phyloP scores from a whole-genome alignment of 2,329 filamentous ascomycete genomes.

The Trichoderma aggressivum region DNA sequence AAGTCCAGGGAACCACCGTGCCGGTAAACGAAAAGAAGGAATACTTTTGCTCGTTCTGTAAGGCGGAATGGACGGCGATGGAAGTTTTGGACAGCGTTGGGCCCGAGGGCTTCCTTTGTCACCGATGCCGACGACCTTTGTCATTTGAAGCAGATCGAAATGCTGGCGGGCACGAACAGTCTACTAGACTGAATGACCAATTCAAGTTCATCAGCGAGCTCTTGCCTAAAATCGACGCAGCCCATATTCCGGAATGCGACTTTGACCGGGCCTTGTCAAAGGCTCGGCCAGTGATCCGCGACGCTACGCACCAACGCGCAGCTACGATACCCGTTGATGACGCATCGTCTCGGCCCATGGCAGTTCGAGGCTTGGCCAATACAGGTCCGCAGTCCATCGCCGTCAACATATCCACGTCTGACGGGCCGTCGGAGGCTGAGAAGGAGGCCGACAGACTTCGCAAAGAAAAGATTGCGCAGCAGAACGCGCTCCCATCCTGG shows the following conservation, averaged over 20 bases:
- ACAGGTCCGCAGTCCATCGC: slow-evolving; percentile 66
- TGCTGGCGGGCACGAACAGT: slow-evolving; percentile 68
- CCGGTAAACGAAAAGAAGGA: slow-evolving; percentile 86
- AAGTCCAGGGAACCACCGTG: slow-evolving; percentile 78
- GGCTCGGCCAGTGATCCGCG: slow-evolving; percentile 62
- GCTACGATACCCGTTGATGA: slow-evolving; percentile 57
- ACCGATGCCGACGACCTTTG: slow-evolving; percentile 67
- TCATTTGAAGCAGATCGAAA: slow-evolving; percentile 64
- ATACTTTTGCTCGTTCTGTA: slow-evolving; percentile 78
- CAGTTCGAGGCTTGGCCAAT: slow-evolving; percentile 66
- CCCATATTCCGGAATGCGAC: slow-evolving; percentile 69
- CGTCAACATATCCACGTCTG: slow-evolving; percentile 64
- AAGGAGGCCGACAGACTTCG: slow-evolving; percentile 61
- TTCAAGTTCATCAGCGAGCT: slow-evolving; percentile 75
- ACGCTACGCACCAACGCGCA: slow-evolving; percentile 63
- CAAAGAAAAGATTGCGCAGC: slow-evolving; percentile 62
- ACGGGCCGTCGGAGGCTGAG: slow-evolving; percentile 64
- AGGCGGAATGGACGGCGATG: slow-evolving; percentile 81
- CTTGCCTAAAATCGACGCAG: slow-evolving; percentile 72
- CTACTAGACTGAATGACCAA: slow-evolving; percentile 72
- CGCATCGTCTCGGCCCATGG: slow-evolving; percentile 55
- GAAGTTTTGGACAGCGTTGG: slow-evolving; percentile 79
- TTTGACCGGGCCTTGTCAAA: slow-evolving; percentile 66
- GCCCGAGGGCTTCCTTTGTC: slow-evolving; percentile 73
- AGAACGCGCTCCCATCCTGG: slow-evolving; percentile 70